These are phyloP conservation scores for Wallacemonas sp. DNA, from an alignment of 208 protist genomes.

Conservation along the genomic window DNA sequence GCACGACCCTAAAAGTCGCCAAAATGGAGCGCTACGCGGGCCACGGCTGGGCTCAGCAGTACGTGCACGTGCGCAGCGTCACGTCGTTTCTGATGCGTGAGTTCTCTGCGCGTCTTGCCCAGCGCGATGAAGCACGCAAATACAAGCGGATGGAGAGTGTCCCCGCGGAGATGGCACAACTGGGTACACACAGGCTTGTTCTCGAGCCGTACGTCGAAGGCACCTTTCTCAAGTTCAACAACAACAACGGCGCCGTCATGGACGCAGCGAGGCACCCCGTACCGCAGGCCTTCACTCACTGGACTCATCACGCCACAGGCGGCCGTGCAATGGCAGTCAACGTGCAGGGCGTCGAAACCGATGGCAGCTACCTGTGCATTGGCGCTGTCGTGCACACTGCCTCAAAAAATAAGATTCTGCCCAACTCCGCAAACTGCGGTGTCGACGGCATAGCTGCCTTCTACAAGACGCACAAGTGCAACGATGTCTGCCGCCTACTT, in stretches of 20 bases:
- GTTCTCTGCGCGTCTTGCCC: neutral
- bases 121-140: neutral
- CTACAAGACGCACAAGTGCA: neutral
- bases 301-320: neutral
- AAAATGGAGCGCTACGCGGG: neutral
- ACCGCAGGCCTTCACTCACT: neutral
- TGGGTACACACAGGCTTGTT: neutral
- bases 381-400: neutral
- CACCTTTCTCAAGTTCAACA: neutral
- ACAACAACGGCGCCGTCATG: neutral
- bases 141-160: neutral
- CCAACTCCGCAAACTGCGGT: neutral
- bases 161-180: neutral
- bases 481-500: neutral
- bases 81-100: neutral
- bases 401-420: neutral
- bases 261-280: neutral
- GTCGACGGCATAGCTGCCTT: neutral
- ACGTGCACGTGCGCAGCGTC: neutral
- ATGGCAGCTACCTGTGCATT: neutral
- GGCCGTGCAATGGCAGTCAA: neutral
- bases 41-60: neutral
- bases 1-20: neutral
- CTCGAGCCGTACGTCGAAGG: neutral
- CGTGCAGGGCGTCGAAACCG: neutral